Percentiles rank a stretch among this genome's conserved stretches.
Evolutionary conservation across 73 alveolate genomes (phyloP).

Genomic region (Tetrahymena elliotti): DNA sequence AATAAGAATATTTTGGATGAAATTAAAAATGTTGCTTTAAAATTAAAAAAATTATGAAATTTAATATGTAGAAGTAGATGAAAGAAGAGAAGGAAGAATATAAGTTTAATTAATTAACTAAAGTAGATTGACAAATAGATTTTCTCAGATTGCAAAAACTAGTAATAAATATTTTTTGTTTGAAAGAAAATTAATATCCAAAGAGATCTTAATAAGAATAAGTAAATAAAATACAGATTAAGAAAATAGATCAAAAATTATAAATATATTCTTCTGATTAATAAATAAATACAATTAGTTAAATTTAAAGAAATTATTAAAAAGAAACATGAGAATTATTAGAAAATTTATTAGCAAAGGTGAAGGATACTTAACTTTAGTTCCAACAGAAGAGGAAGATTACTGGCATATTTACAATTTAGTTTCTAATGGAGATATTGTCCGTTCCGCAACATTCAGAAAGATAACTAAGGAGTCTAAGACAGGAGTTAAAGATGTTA

Average conservation of each 20-base stretch:
- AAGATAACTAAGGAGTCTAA: conserved; percentile 21
- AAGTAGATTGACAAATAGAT: not conserved
- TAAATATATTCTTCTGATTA: not conserved
- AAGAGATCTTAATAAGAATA: not conserved
- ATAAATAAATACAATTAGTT: not conserved
- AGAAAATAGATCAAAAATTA: not conserved
- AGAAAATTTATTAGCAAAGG: conserved; percentile 2
- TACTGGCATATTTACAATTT: conserved; percentile 28
- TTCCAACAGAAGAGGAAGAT: conserved; percentile 29
- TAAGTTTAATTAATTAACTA: not conserved
- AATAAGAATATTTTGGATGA: no score
- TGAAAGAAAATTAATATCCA: not conserved
- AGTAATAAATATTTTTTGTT: not conserved
- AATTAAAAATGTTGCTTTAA: no score
- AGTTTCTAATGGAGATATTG: conserved; percentile 21
- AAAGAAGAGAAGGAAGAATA: not conserved
- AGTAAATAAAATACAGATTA: not conserved
- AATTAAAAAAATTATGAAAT: no score
- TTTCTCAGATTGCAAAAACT: not conserved
- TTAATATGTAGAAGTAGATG: conserved; percentile 1
- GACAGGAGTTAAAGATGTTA: conserved; percentile 14
- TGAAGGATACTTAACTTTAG: conserved; percentile 11
- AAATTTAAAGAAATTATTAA: not conserved
- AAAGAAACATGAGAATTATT: not conserved
- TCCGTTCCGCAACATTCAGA: conserved; percentile 10